Evolutionary conservation across 1,284 basidiomycete genomes (phyloP), one percentile per base, ranked within the genome.

Genomic region (Tranzscheliella williamsii): DNA sequence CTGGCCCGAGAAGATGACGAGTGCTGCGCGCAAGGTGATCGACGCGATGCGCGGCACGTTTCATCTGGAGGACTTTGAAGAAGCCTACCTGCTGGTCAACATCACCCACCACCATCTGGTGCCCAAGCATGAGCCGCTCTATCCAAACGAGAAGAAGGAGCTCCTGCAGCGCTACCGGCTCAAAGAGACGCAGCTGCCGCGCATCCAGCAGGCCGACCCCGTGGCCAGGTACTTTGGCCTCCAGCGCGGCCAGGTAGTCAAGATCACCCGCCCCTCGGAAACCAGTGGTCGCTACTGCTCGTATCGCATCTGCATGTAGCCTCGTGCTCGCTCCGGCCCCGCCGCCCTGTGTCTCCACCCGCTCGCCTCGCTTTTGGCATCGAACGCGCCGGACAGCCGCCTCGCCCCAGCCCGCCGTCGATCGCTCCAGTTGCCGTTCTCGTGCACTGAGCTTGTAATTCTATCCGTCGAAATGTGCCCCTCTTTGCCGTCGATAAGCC

Each of bases 181-280:
- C 61, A 96, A 96, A 79, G 95, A 98, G 76, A 97, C 93, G 1
- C 95, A 99, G 76, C 83, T 99, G 53, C 95, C 95, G 40, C 87
- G 95, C 27, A 98, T 99, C 69, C 93, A 96, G 80, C 80, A 95
- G 43, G 86, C 87, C 16, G 95, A 99, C 80, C 95, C 95, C 5
- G 94, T 99, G 12, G 92, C 94, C 29, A 85, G 92, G 58, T 98
- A 99, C 80, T 99, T 96, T 81, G 95, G 95, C 39, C 84, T 98
- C 53, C 85, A 87, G 73, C 84, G 95, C 55, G 93, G 94, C 18
- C 91, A 96, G 79, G 95, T 99, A 29, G 95, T 98, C 78, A 96
- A 96, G 82, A 98, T 99, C 70, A 98, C 90, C 53, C 83, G 95
- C 32, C 70, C 92, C 20, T 92, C 90, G 78, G 95, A 98, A 82